Evolutionary conservation across 129 eudicot genomes (phyloP), one percentile per base, ranked within the genome.

Genomic region (Chrysanthemum seticuspe): DNA sequence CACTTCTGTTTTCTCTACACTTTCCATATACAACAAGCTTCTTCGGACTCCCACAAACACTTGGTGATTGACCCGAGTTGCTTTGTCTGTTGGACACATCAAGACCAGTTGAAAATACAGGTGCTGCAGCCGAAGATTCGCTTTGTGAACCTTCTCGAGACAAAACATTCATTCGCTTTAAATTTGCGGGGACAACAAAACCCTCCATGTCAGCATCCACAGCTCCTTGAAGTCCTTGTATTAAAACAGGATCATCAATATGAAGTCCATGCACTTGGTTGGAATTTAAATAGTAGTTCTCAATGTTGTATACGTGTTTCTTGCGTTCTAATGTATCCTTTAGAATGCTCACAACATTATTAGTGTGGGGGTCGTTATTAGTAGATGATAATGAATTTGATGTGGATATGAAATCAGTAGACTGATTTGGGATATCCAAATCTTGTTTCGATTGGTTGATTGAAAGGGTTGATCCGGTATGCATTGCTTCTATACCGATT

Each of bases 331-430:
- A 58, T 10, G 96, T 80, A 18, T 87, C 85, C 82, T 86, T 86
- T 18, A 89, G 83, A 87, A 89, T 89, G 85, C 86, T 86, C 61
- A 89, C 96, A 16, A 89, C 87, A 48, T 83, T 86, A 70, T 89
- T 89, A 3, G 53, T 75, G 12, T 62, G 61, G 2, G 80, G 85
- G 48, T 68, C 44, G 59, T 81, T 79, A 68, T 83, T 79, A 74
- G 72, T 82, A 58, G 91, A 76, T 2, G 87, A 81, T 10, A 81
- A 79, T 23, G 89, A 86, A 77, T 86, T 82, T 25, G 85, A 76
- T 36, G 64, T 55, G 36, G 74, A 70, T 44, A 13, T 72, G 59
- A 75, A 70, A 66, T 77, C 84, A 76, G 11, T 29, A 12, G 16
- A 29, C 31, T 62, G 21, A 12, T 10, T 62, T 13, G 67, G 67